Base-by-base conservation (phyloP, 192 early-diverging fungal genomes). In the Podochytrium sp. region DNA sequence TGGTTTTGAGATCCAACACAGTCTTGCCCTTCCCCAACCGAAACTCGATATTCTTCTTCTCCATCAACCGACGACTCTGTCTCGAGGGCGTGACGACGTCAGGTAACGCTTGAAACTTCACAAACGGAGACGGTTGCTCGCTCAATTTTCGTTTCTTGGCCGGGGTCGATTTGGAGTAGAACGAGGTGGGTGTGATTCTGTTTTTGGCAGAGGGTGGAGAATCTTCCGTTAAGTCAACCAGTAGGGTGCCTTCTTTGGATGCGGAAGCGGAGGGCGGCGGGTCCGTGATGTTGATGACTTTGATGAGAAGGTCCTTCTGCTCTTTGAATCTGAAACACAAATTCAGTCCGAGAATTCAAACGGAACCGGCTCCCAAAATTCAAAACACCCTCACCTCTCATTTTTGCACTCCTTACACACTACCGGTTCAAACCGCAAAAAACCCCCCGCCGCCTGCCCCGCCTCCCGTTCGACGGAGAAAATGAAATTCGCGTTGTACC, bases 401-500 rank as follows among this genome's bases (percentile, higher is more conserved):
- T 2, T 10, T 30, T 69, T 69, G 37, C 66, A 69, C 27, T n/a
- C 35, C 38, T 18, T 4, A 51, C 66, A 69, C 5, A 69, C 50
- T 56, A 7, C 50, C 2, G 66, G 66, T 55, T 53, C 27, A 12
- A 52, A 55, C 25, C 6, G 33, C 23, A 41, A 25, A 35, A 23
- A 69, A 10, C 10, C 7, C 23, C 29, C 33, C 33, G 50, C 66
- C 1, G 52, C 38, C 20, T 47, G 49, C 2, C 29, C 6, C 2
- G n/a, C 12, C 33, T 10, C n/a, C 29, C 29, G n/a, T 51, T n/a
- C 25, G 5, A 18, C 66, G 23, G 52, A 47, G 23, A 69, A 27
- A 34, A 69, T 41, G n/a, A 69, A 14, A 55, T 69, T 55, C 20
- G 66, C 51, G 25, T 69, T 30, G 34, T 69, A 69, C 66, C 66